Base-by-base conservation (phyloP, 1,284 basidiomycete genomes). In the Sporisorium graminicola region DNA sequence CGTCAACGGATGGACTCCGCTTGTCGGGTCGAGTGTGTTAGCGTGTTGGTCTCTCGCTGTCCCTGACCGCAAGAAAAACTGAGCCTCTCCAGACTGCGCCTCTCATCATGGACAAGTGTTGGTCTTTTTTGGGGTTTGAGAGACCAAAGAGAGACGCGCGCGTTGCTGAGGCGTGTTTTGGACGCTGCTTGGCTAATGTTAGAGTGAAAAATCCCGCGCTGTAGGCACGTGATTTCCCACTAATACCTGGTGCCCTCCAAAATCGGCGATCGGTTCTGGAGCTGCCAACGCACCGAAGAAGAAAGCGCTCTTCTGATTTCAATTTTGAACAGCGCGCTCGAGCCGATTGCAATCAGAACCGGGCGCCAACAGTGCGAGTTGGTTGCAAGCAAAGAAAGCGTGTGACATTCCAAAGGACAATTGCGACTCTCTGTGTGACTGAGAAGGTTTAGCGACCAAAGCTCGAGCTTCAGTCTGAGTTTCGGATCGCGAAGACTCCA, bases 171-270 rank as follows among this genome's bases (percentile, higher is more conserved):
- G 37, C 44, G 55, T 47, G 44, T 57, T 57, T 37, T 37, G 37
- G 37, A 16, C 37, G 37, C 37, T 5, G 20, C 12, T 52, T 52
- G 5, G 6, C 31, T 9, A 33, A 9, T 52, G 58, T 51, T 60
- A 60, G 42, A 60, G 37, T 35, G 1, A 7, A 2, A 3, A 7
- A 3, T 18, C 42, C 49, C 58, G 58, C 58, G 58, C 47, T 33
- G 31, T 9, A 14, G 24, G 40, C 56, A 58, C 56, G 56, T 58
- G 56, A 58, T 49, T 58, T 57, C n/a, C n/a, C n/a, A n/a, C n/a
- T n/a, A n/a, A n/a, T n/a, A n/a, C n/a, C n/a, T n/a, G n/a, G n/a
- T n/a, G n/a, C n/a, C n/a, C n/a, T n/a, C n/a, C 26, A 10, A 26
- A 47, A 58, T 58, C 56, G 56, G 56, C 56, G 56, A 58, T 58